A percentile compares a stretch with the other conserved stretches of the same genome.
Evolutionary conservation across 208 protist genomes (phyloP).

Genomic region (Blechomonas ayalai): DNA sequence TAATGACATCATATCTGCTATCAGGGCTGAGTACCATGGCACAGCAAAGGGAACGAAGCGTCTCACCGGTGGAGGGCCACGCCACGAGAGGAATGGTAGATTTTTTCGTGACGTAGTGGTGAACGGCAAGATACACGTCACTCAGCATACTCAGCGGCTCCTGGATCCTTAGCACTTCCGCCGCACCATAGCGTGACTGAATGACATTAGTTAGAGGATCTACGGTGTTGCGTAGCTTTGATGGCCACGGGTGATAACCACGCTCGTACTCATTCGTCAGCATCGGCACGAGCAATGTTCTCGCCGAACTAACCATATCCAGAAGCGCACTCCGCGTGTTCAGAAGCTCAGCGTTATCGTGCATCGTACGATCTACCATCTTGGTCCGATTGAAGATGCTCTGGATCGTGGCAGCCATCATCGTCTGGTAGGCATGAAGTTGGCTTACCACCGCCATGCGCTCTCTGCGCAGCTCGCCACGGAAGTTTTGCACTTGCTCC

Average conservation of each 20-base stretch:
- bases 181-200: conserved; percentile 51
- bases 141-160: conserved; percentile 54
- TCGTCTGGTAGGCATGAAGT: conserved; percentile 35
- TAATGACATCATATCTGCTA: conserved; percentile 47
- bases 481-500: conserved; percentile 27
- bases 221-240: conserved; percentile 75
- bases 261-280: conserved; percentile 66
- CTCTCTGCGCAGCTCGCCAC: conserved; percentile 26
- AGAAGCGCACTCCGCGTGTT: conserved; percentile 35
- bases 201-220: conserved; percentile 71
- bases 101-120: conserved; percentile 44
- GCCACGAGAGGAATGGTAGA: conserved; percentile 32
- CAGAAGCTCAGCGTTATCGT: conserved; percentile 53
- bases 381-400: conserved; percentile 39
- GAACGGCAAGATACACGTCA: conserved; percentile 56
- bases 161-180: conserved; percentile 50
- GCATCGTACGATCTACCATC: conserved; percentile 46
- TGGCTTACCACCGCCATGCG: conserved; percentile 29
- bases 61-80: conserved; percentile 32
- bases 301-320: conserved; percentile 60
- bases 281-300: conserved; percentile 67
- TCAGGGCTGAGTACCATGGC: conserved; percentile 44
- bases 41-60: conserved; percentile 45
- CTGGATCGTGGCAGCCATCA: conserved; percentile 32
- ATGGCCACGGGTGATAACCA: conserved; percentile 84